These are phyloP conservation scores for Populus nigra DNA, from an alignment of 345 rosid genomes.

Conservation along the genomic window DNA sequence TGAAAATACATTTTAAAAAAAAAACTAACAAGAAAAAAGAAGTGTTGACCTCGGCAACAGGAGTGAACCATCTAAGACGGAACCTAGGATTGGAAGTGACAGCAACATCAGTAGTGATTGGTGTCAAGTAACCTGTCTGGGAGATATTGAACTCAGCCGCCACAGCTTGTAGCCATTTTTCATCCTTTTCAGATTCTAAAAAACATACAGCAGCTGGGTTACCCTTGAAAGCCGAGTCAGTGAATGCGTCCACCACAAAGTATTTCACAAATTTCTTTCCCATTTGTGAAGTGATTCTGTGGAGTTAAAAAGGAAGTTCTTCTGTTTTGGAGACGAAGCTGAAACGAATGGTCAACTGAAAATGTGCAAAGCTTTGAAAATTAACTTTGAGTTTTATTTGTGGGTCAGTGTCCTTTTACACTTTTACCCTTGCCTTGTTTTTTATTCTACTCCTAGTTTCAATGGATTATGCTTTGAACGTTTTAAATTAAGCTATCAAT, in stretches of 20 bases:
- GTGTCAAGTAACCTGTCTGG: slow-evolving; percentile 14
- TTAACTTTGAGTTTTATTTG: no score
- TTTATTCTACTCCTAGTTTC: no score
- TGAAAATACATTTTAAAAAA: background rate
- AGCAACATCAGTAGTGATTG: background rate
- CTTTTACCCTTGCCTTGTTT: no score
- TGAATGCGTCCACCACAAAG: slow-evolving; percentile 67
- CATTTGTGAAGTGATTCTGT: background rate
- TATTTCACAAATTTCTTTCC: background rate
- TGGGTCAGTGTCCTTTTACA: no score
- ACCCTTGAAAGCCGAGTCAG: slow-evolving; percentile 68
- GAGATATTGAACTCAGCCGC: slow-evolving; percentile 29
- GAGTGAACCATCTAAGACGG: slow-evolving; percentile 27
- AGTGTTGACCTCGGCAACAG: slow-evolving; percentile 18
- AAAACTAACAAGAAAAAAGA: background rate
- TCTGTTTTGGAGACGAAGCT: no score
- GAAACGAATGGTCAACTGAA: no score
- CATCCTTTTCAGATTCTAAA: slow-evolving; percentile 59
- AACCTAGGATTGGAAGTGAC: slow-evolving; percentile 17
- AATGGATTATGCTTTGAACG: no score
- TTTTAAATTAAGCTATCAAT: no score
- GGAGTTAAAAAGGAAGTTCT: no score
- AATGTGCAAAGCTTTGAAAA: no score
- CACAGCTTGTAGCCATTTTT: slow-evolving; percentile 60
- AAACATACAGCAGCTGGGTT: slow-evolving; percentile 85